A percentile compares a stretch with the other conserved stretches of the same genome.
Conservation (phyloP, 163 green algal genomes). For the Prototheca stagnorum region DNA sequence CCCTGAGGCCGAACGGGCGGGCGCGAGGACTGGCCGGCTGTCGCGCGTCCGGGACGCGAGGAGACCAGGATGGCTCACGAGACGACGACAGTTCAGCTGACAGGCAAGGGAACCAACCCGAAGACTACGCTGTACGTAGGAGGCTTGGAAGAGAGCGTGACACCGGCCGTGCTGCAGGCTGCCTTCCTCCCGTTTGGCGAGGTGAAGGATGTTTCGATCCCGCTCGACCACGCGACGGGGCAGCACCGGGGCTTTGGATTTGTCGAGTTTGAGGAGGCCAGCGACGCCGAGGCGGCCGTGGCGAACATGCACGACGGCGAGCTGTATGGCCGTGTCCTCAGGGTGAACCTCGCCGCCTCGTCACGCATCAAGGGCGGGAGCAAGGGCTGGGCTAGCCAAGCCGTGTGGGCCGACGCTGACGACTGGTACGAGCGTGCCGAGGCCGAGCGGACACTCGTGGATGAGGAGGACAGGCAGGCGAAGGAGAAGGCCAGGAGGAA, state of each 20-base stretch:
- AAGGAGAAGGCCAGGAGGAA: conserved; percentile 15
- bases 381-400: conserved; percentile 65
- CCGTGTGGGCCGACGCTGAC: conserved; percentile 77
- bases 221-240: conserved; percentile 78
- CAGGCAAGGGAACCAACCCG: conserved; percentile 57
- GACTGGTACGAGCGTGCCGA: conserved; percentile 33
- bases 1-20: too few relatives aligned
- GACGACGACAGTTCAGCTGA: conserved; percentile 28
- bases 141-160: conserved; percentile 76
- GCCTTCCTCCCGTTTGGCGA: conserved; percentile 97
- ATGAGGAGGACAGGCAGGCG: conserved; percentile 32
- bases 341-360: conserved; percentile 84
- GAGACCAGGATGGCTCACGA: conserved; percentile 7
- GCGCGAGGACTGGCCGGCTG: too few relatives aligned
- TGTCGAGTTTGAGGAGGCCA: conserved; percentile 76
- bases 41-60: too few relatives aligned
- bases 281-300: conserved; percentile 81
- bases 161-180: conserved; percentile 65
- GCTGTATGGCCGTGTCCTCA: conserved; percentile 58
- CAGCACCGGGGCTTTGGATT: conserved; percentile 95
- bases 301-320: conserved; percentile 96
- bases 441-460: conserved; percentile 41
- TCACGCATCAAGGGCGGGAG: conserved; percentile 85
- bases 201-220: conserved; percentile 91
- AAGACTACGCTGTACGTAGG: conserved; percentile 86